These are phyloP conservation scores for Xylaria polymorpha DNA, from an alignment of 2,329 filamentous ascomycete species.

Conservation along the genomic window DNA sequence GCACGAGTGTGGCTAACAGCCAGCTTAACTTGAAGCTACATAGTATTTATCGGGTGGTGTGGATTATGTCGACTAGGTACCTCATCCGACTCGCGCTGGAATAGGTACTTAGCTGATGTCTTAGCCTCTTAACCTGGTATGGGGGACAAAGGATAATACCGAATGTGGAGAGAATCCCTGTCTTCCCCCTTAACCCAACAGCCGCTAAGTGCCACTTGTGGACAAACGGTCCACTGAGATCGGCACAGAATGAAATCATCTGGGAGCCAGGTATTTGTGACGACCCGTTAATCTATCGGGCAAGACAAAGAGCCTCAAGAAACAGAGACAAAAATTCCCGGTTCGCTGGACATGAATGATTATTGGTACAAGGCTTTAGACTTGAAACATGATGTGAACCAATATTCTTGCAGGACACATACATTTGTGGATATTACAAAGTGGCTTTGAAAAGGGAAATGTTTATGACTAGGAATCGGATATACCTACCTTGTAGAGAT, in stretches of 20 bases:
- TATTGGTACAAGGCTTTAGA: background rate
- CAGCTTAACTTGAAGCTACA: background rate
- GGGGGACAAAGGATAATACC: constrained; percentile 12
- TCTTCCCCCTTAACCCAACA: constrained; percentile 25
- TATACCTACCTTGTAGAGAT: background rate
- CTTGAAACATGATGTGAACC: background rate
- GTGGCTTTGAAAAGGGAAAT: background rate
- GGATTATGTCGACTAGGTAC: background rate
- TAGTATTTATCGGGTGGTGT: background rate
- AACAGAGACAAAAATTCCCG: background rate
- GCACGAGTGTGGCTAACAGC: background rate
- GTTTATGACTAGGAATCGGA: background rate
- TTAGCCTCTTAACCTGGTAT: background rate
- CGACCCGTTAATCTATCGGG: constrained; percentile 16
- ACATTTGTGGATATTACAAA: background rate
- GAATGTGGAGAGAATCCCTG: constrained; percentile 32
- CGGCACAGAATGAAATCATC: constrained; percentile 5
- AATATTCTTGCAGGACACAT: background rate
- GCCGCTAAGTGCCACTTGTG: constrained; percentile 15
- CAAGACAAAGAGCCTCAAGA: constrained; percentile 12
- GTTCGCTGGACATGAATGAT: background rate
- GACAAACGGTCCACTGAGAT: constrained; percentile 21
- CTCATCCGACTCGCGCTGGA: background rate
- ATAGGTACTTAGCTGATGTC: constrained; percentile 1
- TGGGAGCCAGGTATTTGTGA: constrained; percentile 15